Evolutionary conservation across 2,329 filamentous ascomycete species (phyloP), one percentile per base, ranked within the genome.

Genomic region (Claviceps purpurea): DNA sequence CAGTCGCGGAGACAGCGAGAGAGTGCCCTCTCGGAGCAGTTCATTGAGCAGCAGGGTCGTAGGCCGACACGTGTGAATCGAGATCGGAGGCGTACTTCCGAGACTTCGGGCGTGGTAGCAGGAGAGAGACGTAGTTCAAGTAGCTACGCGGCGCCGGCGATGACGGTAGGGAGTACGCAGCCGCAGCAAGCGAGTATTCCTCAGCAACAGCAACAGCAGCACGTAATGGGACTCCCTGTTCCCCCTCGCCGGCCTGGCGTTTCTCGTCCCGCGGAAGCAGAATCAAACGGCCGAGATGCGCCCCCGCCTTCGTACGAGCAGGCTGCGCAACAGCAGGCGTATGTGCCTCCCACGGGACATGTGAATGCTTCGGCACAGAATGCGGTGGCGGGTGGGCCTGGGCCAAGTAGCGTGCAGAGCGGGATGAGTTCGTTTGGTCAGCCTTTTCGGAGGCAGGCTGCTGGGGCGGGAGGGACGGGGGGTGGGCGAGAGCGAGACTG

Each of bases 21-120:
- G 64, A 81, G 80, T 51, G 71, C 80, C 53, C 72, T 87, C 1
- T 86, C 82, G 0, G 82, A 85, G 61, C 80, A 82, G 56, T 86
- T 77, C 57, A 85, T 89, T 52, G 79, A 85, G 58, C 80, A 81
- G 56, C 79, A 84, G 61, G 77, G 71, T 5, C 68, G 70, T 5
- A 65, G 68, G 50, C 62, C 62, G 39, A 56, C 49, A 3, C 61
- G 56, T 16, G 51, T 60, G 43, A 57, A 56, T 47, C 56, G 64
- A 50, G 52, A 59, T 47, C n/a, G 40, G 1, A 45, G 57, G 58
- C n/a, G 57, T 16, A 49, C 39, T 7, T 48, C 24, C 24, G 14
- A 45, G 14, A 45, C 14, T 30, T 10, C 8, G 26, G 26, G 26
- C 26, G 3, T 30, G 26, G 26, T 10, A 30, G 8, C 26, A 30